These are phyloP conservation scores for Leucocoprinus sp. DNA, from an alignment of 768 basidiomycete genomes.

Conservation along the genomic window DNA sequence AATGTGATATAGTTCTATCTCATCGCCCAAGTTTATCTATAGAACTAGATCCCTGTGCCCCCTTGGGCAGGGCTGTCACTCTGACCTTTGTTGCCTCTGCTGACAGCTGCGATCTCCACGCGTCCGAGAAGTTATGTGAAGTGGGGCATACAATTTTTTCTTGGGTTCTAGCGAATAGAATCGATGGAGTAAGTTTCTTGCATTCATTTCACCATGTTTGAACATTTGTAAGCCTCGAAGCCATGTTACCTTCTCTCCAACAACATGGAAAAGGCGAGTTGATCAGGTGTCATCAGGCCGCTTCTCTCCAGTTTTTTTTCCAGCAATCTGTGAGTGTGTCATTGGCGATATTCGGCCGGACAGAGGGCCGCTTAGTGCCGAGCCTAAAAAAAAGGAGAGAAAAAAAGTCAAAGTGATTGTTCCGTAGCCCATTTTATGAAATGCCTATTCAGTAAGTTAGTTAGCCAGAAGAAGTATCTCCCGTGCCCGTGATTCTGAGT, in stretches of 20 bases:
- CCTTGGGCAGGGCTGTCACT: neutral
- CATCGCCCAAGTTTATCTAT: constrained; percentile 1
- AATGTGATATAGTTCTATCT: neutral
- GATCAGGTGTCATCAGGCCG: constrained; percentile 3
- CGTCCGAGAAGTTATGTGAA: neutral
- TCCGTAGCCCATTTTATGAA: neutral
- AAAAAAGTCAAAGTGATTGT: constrained; percentile 1
- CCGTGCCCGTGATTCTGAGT: too few species aligned
- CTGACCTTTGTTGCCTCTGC: neutral
- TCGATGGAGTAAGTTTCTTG: neutral
- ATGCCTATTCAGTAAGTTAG: too few species aligned
- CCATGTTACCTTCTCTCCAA: constrained; percentile 5
- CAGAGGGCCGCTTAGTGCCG: neutral
- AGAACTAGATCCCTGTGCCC: neutral
- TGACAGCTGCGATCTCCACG: constrained; percentile 9
- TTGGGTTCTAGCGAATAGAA: constrained; percentile 5
- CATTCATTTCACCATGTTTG: constrained; percentile 7
- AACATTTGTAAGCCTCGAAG: neutral
- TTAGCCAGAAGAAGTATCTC: too few species aligned
- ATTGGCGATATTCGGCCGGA: constrained; percentile 6
- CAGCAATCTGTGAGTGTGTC: constrained; percentile 6
- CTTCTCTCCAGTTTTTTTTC: neutral
- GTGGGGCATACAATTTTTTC: constrained; percentile 2
- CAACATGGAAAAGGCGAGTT: neutral
- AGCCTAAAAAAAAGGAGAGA: too few species aligned